phyloP scores from a whole-genome alignment of 306 rosid genomes.

The Pterocarpus macrocarpus region DNA sequence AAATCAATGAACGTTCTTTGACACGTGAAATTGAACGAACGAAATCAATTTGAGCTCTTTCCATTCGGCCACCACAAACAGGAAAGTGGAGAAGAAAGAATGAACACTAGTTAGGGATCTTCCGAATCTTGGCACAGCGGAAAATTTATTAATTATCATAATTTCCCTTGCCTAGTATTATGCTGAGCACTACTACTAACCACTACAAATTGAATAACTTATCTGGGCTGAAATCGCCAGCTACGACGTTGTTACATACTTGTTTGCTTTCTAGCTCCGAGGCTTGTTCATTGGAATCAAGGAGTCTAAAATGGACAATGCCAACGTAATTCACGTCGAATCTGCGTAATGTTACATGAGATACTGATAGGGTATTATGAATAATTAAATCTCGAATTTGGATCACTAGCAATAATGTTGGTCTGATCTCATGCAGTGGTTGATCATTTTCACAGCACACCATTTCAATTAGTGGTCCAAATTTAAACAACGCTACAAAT shows the following conservation, averaged over 20 bases:
- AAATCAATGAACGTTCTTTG: not conserved
- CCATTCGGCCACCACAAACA: not conserved
- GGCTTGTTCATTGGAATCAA: slow-evolving; percentile 3
- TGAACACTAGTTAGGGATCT: too few relatives aligned
- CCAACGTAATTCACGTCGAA: slow-evolving; percentile 33
- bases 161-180: not conserved
- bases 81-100: slow-evolving; percentile 12
- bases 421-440: not conserved
- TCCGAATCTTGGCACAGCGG: too few relatives aligned
- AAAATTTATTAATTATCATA: not conserved
- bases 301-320: not conserved
- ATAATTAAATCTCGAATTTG: not conserved
- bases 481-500: not conserved
- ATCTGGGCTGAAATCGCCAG: too few relatives aligned
- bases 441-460: not conserved
- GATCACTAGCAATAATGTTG: not conserved
- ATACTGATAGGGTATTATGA: slow-evolving; percentile 9
- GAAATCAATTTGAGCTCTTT: not conserved
- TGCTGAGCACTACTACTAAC: slow-evolving; percentile 17
- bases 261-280: not conserved
- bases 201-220: slow-evolving; percentile 14
- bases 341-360: not conserved
- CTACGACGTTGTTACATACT: not conserved
- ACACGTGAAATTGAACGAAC: slow-evolving; percentile 3
- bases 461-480: not conserved